Conservation (phyloP, 2,329 filamentous ascomycete genomes). For the Alternaria ventricosa region DNA sequence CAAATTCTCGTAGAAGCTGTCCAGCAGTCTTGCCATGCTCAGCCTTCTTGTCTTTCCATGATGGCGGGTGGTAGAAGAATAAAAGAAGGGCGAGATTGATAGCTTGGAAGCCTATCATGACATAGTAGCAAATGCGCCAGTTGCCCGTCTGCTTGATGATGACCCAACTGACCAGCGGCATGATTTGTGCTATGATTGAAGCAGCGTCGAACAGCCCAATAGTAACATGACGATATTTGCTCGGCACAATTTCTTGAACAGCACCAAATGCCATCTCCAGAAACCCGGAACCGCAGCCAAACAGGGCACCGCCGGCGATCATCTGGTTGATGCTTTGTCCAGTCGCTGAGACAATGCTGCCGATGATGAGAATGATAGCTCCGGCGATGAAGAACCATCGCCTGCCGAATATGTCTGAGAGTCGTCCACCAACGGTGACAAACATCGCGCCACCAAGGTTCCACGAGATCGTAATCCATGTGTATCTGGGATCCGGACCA, state of each 20-base stretch:
- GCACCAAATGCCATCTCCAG: constrained; percentile 51
- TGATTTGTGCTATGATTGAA: constrained; percentile 41
- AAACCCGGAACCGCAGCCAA: constrained; percentile 51
- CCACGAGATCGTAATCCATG: constrained; percentile 45
- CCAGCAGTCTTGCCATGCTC: constrained; percentile 32
- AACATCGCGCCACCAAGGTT: constrained; percentile 43
- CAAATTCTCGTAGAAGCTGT: constrained; percentile 34
- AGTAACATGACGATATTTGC: constrained; percentile 47
- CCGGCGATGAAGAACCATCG: constrained; percentile 45
- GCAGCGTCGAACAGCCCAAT: constrained; percentile 47
- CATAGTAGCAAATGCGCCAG: constrained; percentile 41
- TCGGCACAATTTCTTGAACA: constrained; percentile 50
- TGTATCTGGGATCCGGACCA: constrained; percentile 38
- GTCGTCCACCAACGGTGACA: constrained; percentile 41
- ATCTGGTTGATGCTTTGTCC: constrained; percentile 50
- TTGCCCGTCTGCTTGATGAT: constrained; percentile 39
- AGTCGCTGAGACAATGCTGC: constrained; percentile 50
- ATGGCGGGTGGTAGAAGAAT: constrained; percentile 47
- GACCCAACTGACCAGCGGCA: constrained; percentile 39
- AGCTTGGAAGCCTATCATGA: constrained; percentile 42
- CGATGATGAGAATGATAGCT: constrained; percentile 42
- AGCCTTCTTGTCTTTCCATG: constrained; percentile 45
- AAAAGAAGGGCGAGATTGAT: constrained; percentile 31
- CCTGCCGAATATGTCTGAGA: constrained; percentile 52
- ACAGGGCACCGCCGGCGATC: constrained; percentile 51